Percentiles rank a stretch among this genome's conserved stretches.
phyloP scores from a whole-genome alignment of 805 yeast species.

The Hanseniaspora occidentalis region DNA sequence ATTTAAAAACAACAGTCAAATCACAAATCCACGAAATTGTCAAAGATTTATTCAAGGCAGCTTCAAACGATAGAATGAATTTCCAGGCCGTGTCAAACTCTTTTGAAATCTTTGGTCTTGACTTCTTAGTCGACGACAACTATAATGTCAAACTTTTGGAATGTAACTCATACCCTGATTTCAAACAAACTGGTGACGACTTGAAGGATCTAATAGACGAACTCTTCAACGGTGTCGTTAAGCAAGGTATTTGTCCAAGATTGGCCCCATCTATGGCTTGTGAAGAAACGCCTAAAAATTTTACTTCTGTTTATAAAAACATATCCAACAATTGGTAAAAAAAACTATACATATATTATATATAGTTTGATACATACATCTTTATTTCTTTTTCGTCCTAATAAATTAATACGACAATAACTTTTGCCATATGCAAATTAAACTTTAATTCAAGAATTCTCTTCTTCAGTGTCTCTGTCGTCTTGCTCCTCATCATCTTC shows the following conservation, averaged over 20 bases:
- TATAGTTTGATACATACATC: neutral
- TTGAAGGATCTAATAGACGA: slow-evolving; percentile 54
- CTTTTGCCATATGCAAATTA: neutral
- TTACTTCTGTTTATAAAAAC: slow-evolving; percentile 30
- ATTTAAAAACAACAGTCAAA: slow-evolving; percentile 31
- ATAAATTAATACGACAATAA: neutral
- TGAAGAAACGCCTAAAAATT: slow-evolving; percentile 10
- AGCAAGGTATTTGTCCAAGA: slow-evolving; percentile 38
- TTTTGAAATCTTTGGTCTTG: slow-evolving; percentile 80
- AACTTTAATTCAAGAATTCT: slow-evolving; percentile 1
- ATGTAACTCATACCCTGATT: slow-evolving; percentile 91
- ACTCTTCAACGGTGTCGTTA: slow-evolving; percentile 47
- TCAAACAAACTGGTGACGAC: slow-evolving; percentile 83
- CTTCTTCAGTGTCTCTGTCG: slow-evolving; percentile 9
- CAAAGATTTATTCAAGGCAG: slow-evolving; percentile 69
- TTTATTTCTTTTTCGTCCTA: neutral
- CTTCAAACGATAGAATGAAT: slow-evolving; percentile 66
- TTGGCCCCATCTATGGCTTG: slow-evolving; percentile 15
- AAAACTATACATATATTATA: neutral
- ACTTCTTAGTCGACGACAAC: slow-evolving; percentile 58
- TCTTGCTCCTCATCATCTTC: slow-evolving; percentile 10
- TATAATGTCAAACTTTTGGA: slow-evolving; percentile 55
- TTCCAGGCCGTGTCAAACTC: slow-evolving; percentile 75
- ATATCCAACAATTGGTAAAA: slow-evolving; percentile 26
- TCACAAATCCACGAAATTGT: slow-evolving; percentile 47